These are phyloP conservation scores for Tolypocladium cylindrosporum DNA, from an alignment of 2,329 filamentous ascomycete genomes.

Conservation along the genomic window DNA sequence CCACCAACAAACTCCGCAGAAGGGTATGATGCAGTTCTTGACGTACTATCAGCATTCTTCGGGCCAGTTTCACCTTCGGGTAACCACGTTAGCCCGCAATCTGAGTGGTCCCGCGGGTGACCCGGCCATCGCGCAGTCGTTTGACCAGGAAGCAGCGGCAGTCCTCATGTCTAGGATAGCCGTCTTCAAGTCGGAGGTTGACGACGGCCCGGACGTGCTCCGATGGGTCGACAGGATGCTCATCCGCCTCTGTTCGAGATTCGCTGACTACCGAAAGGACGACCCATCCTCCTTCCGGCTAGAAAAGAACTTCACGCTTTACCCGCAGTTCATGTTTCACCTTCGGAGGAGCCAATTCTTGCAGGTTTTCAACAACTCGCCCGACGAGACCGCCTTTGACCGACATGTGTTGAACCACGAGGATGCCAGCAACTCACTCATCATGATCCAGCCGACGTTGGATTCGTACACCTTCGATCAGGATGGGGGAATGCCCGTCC, in stretches of 20 bases:
- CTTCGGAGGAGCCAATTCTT: conserved; percentile 93
- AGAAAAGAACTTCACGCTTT: conserved; percentile 98
- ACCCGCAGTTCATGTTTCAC: conserved; percentile 99
- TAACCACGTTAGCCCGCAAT: conserved; percentile 86
- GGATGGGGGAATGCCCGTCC: conserved; percentile 83
- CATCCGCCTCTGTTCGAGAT: conserved; percentile 89
- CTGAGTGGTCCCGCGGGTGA: conserved; percentile 90
- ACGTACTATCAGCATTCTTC: conserved; percentile 98
- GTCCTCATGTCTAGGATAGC: conserved; percentile 99
- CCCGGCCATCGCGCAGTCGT: conserved; percentile 89
- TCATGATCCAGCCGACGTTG: conserved; percentile 98
- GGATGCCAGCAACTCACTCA: conserved; percentile 88
- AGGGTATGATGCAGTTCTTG: conserved; percentile 95
- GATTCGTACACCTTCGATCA: conserved; percentile 97
- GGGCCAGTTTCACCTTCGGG: conserved; percentile 89
- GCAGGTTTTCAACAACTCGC: conserved; percentile 98
- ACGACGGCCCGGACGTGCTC: conserved; percentile 95
- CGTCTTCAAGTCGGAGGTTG: conserved; percentile 96
- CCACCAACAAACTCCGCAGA: conserved; percentile 78
- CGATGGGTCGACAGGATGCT: conserved; percentile 99
- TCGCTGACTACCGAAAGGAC: conserved; percentile 96
- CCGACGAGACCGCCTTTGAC: conserved; percentile 98
- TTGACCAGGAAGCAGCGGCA: conserved; percentile 94
- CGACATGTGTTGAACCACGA: conserved; percentile 95
- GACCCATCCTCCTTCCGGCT: conserved; percentile 93